Evolutionary conservation across 106 monocot species (phyloP).

Genomic region (Gastrodia elata): DNA sequence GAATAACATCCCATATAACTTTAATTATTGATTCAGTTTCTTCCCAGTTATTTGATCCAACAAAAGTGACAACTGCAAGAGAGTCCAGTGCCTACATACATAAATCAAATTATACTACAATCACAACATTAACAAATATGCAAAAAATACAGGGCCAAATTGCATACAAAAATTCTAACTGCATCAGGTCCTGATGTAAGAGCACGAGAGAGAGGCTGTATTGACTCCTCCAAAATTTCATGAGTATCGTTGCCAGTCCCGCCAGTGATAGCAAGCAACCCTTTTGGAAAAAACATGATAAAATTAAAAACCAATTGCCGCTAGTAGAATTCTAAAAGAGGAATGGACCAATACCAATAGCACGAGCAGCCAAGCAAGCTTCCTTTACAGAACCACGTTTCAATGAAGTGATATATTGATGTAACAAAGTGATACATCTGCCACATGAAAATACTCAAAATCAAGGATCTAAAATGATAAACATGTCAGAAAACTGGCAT

Average conservation of each 20-base stretch:
- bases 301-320: neutral
- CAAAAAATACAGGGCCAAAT: neutral
- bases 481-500: too few relatives aligned
- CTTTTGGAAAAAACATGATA: slow-evolving; percentile 26
- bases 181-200: slow-evolving; percentile 57
- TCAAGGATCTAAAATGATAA: neutral
- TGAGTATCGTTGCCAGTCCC: slow-evolving; percentile 53
- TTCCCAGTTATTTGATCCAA: slow-evolving; percentile 68
- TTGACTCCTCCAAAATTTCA: slow-evolving; percentile 77
- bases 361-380: slow-evolving; percentile 68
- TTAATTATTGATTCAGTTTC: slow-evolving; percentile 83
- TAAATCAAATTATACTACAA: slow-evolving; percentile 5
- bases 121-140: neutral
- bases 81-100: slow-evolving; percentile 61
- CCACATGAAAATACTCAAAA: slow-evolving; percentile 5
- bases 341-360: slow-evolving; percentile 45
- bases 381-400: slow-evolving; percentile 81
- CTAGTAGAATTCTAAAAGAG: neutral
- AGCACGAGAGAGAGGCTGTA: slow-evolving; percentile 52
- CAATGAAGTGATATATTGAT: slow-evolving; percentile 62
- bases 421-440: slow-evolving; percentile 61
- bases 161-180: slow-evolving; percentile 62
- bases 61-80: slow-evolving; percentile 65
- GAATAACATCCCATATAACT: slow-evolving; percentile 77
- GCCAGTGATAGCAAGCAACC: slow-evolving; percentile 68